Evolutionary conservation across 2,329 filamentous ascomycete genomes (phyloP).

Genomic region (Colletotrichum melonis): DNA sequence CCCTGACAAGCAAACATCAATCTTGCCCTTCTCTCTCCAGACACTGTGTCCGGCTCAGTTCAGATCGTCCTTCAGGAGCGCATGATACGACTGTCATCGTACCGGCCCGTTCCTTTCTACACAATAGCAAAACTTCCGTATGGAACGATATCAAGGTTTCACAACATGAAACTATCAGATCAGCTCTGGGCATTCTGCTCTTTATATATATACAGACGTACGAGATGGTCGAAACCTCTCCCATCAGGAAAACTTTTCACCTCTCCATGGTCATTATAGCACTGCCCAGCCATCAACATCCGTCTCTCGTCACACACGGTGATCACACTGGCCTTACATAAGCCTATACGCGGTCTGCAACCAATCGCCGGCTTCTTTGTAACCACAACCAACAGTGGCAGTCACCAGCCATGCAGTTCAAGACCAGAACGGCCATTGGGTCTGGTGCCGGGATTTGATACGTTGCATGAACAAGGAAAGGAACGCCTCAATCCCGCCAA

Average conservation of each 20-base stretch:
- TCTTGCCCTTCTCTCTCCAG: neutral
- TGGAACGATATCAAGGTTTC: neutral
- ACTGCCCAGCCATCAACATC: neutral
- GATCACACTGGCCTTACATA: neutral
- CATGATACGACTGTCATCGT: neutral
- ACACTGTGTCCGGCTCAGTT: neutral
- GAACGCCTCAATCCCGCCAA: neutral
- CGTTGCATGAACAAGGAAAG: neutral
- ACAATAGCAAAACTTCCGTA: too few relatives aligned
- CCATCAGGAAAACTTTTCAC: neutral
- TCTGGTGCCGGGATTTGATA: neutral
- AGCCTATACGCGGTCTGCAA: neutral
- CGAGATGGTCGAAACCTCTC: too few relatives aligned
- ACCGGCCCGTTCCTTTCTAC: neutral
- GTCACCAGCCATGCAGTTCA: neutral
- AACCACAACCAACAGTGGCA: neutral
- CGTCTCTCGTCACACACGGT: neutral
- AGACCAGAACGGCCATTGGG: neutral
- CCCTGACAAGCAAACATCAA: neutral
- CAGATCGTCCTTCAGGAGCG: neutral
- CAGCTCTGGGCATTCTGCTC: too few relatives aligned
- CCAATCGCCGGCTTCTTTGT: neutral
- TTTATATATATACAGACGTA: neutral
- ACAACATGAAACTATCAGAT: too few relatives aligned
- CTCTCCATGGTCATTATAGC: neutral